Evolutionary conservation across 257 asterid genomes (phyloP), one percentile per base, ranked within the genome.

Genomic region (Gentiana macrophylla): DNA sequence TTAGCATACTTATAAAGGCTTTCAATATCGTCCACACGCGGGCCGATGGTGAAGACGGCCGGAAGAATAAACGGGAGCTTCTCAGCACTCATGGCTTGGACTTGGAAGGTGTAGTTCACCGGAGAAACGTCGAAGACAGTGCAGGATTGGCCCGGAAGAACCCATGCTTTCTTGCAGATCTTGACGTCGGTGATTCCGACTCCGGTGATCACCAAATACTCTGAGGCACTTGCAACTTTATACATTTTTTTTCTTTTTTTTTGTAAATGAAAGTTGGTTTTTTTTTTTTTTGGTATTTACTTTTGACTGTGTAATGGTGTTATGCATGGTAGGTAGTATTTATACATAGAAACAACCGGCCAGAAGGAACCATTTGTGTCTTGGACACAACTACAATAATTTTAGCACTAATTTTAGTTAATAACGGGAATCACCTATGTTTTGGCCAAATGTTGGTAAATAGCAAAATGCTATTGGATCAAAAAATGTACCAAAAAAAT

Each of bases 1-100:
- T 66, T 79, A 45, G 90, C 90, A 32, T 81, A 84, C 63, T 74
- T 79, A 37, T 60, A 53, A 53, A 81, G 83, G 75, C 79, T 64
- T 1, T 3, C 71, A 0, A 44, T 36, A 12, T 81, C 81, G 37
- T 84, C 90, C 0, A 61, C 56, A 0, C 74, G 75, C 0, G 94
- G 94, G 50, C 90, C 83, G 57, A 84, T 76, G 12, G 94, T 84
- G 87, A 81, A 84, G 34, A 84, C 94, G 4, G 89, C 89, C 0
- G 86, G 94, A 56, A 84, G 84, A 46, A 81, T 32, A 44, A 84
- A 81, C 32, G 94, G 89, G 35, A 81, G 86, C 69, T 84, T 84
- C 59, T 84, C 89, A 12, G 86, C 84, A 56, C 87, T 81, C 90
- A 81, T 84, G 57, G 94, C 94, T 33, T 84, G 87, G 15, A 84